Evolutionary conservation across 116 monocot genomes (phyloP).

Genomic region (Trichopus zeylanicus): DNA sequence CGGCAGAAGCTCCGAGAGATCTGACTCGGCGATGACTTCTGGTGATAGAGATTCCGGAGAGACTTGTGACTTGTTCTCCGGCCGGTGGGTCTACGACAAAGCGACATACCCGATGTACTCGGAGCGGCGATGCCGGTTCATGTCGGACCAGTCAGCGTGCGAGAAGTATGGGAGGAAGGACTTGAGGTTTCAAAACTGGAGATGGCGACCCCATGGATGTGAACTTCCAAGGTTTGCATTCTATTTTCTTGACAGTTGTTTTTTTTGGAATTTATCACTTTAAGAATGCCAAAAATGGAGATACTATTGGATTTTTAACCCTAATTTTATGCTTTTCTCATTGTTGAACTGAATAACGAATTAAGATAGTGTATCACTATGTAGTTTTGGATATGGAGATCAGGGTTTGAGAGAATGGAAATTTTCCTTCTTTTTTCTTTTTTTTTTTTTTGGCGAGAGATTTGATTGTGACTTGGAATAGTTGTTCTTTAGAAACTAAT

Average conservation of each 20-base stretch:
- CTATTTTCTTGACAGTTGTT: background rate
- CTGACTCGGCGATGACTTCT: background rate
- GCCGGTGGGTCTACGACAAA: constrained; percentile 53
- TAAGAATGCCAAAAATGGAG: too few relatives aligned
- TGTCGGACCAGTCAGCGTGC: constrained; percentile 85
- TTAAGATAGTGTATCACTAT: too few relatives aligned
- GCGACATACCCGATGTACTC: constrained; percentile 41
- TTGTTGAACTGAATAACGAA: too few relatives aligned
- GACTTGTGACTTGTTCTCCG: constrained; percentile 39
- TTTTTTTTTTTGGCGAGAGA: too few relatives aligned
- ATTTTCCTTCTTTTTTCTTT: too few relatives aligned
- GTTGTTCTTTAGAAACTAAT: too few relatives aligned
- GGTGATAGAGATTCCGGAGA: background rate
- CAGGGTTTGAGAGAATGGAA: too few relatives aligned
- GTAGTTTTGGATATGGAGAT: too few relatives aligned
- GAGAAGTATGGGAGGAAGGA: constrained; percentile 81
- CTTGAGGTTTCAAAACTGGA: constrained; percentile 63
- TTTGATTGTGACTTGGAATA: too few relatives aligned
- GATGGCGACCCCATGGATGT: constrained; percentile 82
- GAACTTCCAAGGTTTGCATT: constrained; percentile 60
- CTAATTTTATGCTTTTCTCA: too few relatives aligned
- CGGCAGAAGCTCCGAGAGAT: background rate
- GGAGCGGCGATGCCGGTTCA: constrained; percentile 57
- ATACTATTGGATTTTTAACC: too few relatives aligned
- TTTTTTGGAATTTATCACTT: too few relatives aligned